phyloP scores from a whole-genome alignment of 768 basidiomycete genomes.

The Auricularia sp. region DNA sequence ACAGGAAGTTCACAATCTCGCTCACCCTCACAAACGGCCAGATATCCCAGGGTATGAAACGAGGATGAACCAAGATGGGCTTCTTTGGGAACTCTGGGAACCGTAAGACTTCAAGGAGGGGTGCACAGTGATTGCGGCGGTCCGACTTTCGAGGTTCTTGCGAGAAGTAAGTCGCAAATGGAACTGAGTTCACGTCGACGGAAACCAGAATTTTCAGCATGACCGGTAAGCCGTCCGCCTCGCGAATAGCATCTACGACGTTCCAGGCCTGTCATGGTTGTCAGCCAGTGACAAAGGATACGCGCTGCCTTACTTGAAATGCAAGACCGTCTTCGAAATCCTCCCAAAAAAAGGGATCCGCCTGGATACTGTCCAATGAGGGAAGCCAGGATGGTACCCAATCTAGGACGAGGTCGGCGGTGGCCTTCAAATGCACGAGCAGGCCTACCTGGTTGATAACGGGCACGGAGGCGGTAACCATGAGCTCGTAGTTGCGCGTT shows the following conservation, averaged over 20 bases:
- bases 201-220: background rate
- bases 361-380: background rate
- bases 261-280: too few species aligned
- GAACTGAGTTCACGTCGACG: background rate
- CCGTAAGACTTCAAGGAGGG: background rate
- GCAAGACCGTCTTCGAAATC: background rate
- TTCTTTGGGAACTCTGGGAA: background rate
- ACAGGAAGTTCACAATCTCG: background rate
- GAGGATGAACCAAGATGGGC: background rate
- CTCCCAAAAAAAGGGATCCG: background rate
- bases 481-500: background rate
- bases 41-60: background rate
- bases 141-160: too few species aligned
- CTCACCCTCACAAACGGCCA: background rate
- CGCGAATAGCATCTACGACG: background rate
- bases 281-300: too few species aligned
- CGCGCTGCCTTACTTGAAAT: too few species aligned
- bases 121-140: background rate
- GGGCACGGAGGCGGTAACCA: background rate
- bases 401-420: background rate
- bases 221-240: background rate
- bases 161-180: too few species aligned
- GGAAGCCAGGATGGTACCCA: background rate
- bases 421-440: background rate
- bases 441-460: background rate